Base-by-base conservation (phyloP, 2,329 filamentous ascomycete species). In the Aureobasidium sp. region DNA sequence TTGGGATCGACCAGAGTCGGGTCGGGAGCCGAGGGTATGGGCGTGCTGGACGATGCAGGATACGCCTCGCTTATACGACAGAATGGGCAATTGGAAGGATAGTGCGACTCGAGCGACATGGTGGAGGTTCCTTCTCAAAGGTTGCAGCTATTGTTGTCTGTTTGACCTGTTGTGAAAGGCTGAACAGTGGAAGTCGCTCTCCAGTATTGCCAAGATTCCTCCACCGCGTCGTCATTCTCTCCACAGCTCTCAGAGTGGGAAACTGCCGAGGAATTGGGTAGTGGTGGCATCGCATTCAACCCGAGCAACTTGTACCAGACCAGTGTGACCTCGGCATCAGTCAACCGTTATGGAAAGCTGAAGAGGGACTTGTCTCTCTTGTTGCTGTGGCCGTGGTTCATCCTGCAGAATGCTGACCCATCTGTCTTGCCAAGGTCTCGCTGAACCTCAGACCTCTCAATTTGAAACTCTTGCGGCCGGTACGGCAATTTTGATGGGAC, bases 31-130 rank as follows among this genome's bases (percentile, higher is more conserved):
- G 56, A 69, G 65, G 44, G 71, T 64, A 70, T 63, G 11, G 67
- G 68, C 2, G 64, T 66, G 49, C 64, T 49, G 51, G 70, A 67
- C 42, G 48, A 62, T 51, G 76, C 71, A 11, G 79, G 78, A 68
- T 82, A 82, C 37, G 81, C 76, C 39, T 73, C 67, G 25, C 82
- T 78, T 65, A 86, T 86, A 62, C 71, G 77, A 75, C 84, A 86
- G 71, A 86, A 86, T 17, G 83, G 80, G 69, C 84, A 86, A 44
- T 70, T 51, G 34, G 76, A 70, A 6, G 78, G 76, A 68, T 79
- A 80, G 61, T 74, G 71, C 8, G 47, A 44, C 37, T 63, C 53
- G 17, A 63, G 55, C 29, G 62, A 63, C 62, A 63, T 63, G 39
- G 12, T 22, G 9, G 15, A 34, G 17, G 58, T 31, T 57, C 39